These are phyloP conservation scores for Blumeria graminis DNA, from an alignment of 2,329 filamentous ascomycete species.

Conservation along the genomic window DNA sequence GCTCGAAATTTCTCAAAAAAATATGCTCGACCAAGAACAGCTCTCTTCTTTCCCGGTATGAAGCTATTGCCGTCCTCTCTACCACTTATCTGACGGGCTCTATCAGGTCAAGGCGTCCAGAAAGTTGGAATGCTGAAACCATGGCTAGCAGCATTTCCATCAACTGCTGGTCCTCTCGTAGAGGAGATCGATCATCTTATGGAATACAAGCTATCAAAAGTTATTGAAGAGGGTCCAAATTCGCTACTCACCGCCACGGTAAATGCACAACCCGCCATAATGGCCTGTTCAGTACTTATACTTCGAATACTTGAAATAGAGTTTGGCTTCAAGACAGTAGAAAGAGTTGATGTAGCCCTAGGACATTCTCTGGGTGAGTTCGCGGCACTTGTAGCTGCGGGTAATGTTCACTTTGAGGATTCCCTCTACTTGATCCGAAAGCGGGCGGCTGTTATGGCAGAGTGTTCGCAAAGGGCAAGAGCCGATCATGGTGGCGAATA, in stretches of 20 bases:
- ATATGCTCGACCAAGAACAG: constrained; percentile 13
- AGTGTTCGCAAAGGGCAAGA: constrained; percentile 42
- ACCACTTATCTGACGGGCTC: too few relatives aligned
- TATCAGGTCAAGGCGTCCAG: constrained; percentile 62
- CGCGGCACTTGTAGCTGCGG: constrained; percentile 65
- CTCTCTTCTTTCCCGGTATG: constrained; percentile 18
- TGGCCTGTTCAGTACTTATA: constrained; percentile 82
- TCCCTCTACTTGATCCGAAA: constrained; percentile 52
- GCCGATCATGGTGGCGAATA: constrained; percentile 54
- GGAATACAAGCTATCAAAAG: constrained; percentile 46
- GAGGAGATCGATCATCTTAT: constrained; percentile 67
- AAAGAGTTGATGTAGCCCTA: constrained; percentile 57
- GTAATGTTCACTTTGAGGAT: constrained; percentile 55
- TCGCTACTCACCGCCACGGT: constrained; percentile 54
- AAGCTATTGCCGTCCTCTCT: too few relatives aligned
- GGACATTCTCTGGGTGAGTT: constrained; percentile 90
- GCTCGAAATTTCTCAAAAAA: constrained; percentile 10
- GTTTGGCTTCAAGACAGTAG: constrained; percentile 48
- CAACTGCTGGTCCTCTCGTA: constrained; percentile 48
- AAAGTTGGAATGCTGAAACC: constrained; percentile 67
- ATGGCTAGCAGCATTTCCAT: constrained; percentile 71
- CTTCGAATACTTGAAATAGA: constrained; percentile 67
- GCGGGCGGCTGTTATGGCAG: constrained; percentile 63
- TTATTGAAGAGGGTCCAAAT: constrained; percentile 63
- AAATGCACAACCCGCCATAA: constrained; percentile 85